A percentile compares a stretch with the other conserved stretches of the same genome.
phyloP scores from a whole-genome alignment of 2,329 filamentous ascomycete genomes.

The Fusarium succisae region DNA sequence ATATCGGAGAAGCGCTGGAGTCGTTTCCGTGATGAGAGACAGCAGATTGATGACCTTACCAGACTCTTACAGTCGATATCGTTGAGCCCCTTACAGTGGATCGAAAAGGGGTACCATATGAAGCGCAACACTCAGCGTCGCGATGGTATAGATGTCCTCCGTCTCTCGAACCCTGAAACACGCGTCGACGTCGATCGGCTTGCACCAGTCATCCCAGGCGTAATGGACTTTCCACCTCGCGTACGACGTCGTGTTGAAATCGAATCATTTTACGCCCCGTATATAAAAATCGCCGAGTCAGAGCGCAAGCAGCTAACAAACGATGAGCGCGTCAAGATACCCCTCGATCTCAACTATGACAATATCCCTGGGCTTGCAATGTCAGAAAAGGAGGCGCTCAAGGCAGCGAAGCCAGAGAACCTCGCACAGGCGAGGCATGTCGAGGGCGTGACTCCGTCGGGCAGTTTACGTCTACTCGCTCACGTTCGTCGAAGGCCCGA shows the following conservation, averaged over 20 bases:
- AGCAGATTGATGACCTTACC: slow-evolving; percentile 74
- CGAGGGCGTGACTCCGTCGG: slow-evolving; percentile 77
- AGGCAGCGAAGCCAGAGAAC: slow-evolving; percentile 78
- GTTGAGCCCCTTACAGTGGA: slow-evolving; percentile 73
- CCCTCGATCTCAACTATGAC: slow-evolving; percentile 79
- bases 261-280: slow-evolving; percentile 87
- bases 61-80: slow-evolving; percentile 65
- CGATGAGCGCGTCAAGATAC: slow-evolving; percentile 80
- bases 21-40: slow-evolving; percentile 70
- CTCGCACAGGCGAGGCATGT: slow-evolving; percentile 88
- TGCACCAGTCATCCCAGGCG: slow-evolving; percentile 63
- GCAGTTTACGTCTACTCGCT: slow-evolving; percentile 67
- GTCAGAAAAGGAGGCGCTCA: slow-evolving; percentile 79
- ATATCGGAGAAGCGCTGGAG: slow-evolving; percentile 83
- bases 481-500: slow-evolving; percentile 59
- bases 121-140: slow-evolving; percentile 73
- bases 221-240: slow-evolving; percentile 62
- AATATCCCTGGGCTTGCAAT: slow-evolving; percentile 77
- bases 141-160: slow-evolving; percentile 82
- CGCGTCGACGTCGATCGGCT: slow-evolving; percentile 62
- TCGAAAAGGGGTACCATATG: slow-evolving; percentile 73
- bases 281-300: slow-evolving; percentile 76
- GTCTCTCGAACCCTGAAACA: slow-evolving; percentile 66
- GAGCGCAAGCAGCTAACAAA: slow-evolving; percentile 73
- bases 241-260: slow-evolving; percentile 78